A percentile compares a stretch with the other conserved stretches of the same genome.
Conservation (phyloP, 768 basidiomycete genomes). For the Peribolospora baueri region DNA sequence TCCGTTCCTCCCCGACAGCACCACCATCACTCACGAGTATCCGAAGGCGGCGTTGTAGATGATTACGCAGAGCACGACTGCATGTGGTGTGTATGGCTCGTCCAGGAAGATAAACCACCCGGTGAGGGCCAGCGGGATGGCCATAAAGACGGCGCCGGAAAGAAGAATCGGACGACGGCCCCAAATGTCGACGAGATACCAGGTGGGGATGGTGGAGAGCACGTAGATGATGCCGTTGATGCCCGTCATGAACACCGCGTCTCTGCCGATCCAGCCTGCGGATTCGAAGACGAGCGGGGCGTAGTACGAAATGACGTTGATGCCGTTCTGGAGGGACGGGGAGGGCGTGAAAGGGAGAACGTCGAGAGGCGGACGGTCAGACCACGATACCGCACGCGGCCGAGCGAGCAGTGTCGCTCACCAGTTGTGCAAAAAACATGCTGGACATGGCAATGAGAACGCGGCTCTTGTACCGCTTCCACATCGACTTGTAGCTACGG, state of each 20-base stretch:
- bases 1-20: slow-evolving; percentile 3
- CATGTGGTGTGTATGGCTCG: slow-evolving; percentile 55
- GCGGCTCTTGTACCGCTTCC: slow-evolving; percentile 60
- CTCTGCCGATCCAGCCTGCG: slow-evolving; percentile 83
- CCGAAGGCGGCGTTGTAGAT: slow-evolving; percentile 87
- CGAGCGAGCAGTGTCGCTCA: slow-evolving; percentile 21
- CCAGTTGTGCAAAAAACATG: slow-evolving; percentile 83
- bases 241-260: slow-evolving; percentile 86
- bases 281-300: slow-evolving; percentile 64
- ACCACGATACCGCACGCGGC: not conserved
- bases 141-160: slow-evolving; percentile 68
- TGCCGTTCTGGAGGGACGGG: slow-evolving; percentile 49
- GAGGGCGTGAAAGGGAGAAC: not conserved
- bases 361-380: not conserved
- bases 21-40: slow-evolving; percentile 30
- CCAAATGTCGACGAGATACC: slow-evolving; percentile 83
- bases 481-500: slow-evolving; percentile 56
- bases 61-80: slow-evolving; percentile 69
- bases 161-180: slow-evolving; percentile 68
- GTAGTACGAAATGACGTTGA: slow-evolving; percentile 81
- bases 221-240: slow-evolving; percentile 40
- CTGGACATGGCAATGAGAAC: slow-evolving; percentile 86
- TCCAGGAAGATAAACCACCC: slow-evolving; percentile 91
- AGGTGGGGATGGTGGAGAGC: slow-evolving; percentile 26
- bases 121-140: slow-evolving; percentile 45